Conservation (phyloP, 2,329 filamentous ascomycete species). For the Sarocladium strictum region DNA sequence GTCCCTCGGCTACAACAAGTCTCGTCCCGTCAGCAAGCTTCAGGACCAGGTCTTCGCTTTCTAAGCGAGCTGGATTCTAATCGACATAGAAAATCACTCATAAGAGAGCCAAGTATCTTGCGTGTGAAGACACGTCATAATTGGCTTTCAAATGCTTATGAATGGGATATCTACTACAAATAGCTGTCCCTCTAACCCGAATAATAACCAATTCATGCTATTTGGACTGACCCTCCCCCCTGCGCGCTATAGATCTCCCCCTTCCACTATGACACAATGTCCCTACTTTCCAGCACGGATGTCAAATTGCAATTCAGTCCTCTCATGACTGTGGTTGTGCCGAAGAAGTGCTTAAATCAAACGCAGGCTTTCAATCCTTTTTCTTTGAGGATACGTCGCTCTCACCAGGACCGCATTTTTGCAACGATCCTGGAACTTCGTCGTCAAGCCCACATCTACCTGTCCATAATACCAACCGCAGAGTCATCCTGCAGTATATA, state of each 20-base stretch:
- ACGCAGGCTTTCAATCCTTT: constrained; percentile 14
- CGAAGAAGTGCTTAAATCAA: constrained; percentile 96
- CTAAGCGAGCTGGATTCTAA: constrained; percentile 22
- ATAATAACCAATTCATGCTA: neutral
- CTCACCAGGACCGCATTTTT: neutral
- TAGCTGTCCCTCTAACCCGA: neutral
- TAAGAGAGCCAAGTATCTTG: neutral
- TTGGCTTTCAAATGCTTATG: neutral
- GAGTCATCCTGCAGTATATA: too few relatives aligned
- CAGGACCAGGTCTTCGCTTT: constrained; percentile 98
- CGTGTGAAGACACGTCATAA: neutral
- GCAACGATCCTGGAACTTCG: neutral
- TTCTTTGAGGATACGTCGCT: neutral
- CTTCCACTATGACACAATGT: too few relatives aligned
- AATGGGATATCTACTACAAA: constrained; percentile 4
- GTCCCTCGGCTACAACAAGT: constrained; percentile 84
- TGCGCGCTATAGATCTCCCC: too few relatives aligned
- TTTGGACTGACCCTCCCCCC: neutral
- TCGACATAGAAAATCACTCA: neutral
- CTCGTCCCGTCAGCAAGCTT: constrained; percentile 91
- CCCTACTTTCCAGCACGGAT: constrained; percentile 70
- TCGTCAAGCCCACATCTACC: constrained; percentile 1
- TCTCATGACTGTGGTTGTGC: constrained; percentile 87
- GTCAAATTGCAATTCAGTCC: constrained; percentile 98
- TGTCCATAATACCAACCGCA: neutral